Evolutionary conservation across 148 eudicot genomes (phyloP).

Genomic region (Dianthus caryophyllus): DNA sequence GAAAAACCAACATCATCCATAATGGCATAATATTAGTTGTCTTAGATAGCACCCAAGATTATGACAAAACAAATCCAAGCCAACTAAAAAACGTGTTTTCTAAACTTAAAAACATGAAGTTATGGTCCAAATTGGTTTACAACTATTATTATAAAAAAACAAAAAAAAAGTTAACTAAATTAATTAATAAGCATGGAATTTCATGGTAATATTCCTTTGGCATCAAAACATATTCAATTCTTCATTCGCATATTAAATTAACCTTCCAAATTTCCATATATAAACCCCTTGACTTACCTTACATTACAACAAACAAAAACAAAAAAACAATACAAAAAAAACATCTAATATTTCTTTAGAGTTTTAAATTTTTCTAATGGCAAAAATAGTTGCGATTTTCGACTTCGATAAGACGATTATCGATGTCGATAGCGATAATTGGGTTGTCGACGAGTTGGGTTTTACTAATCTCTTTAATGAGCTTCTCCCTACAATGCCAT

Average conservation of each 20-base stretch:
- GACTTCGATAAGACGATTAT: constrained; percentile 35
- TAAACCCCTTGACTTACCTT: constrained; percentile 59
- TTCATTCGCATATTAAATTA: constrained; percentile 9
- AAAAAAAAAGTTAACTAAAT: too few relatives aligned
- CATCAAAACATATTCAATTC: background rate
- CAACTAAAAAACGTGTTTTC: background rate
- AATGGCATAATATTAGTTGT: too few relatives aligned
- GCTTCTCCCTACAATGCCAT: constrained; percentile 83
- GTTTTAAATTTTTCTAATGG: constrained; percentile 2
- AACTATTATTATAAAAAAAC: background rate
- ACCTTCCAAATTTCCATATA: background rate
- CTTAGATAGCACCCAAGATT: too few relatives aligned
- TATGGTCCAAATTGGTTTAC: background rate
- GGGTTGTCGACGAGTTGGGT: constrained; percentile 45
- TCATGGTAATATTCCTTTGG: constrained; percentile 13
- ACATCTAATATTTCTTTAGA: background rate
- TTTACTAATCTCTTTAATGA: constrained; percentile 61
- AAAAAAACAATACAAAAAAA: background rate
- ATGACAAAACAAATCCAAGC: background rate
- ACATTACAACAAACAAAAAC: constrained; percentile 17
- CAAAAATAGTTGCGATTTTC: constrained; percentile 1
- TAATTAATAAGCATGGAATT: background rate
- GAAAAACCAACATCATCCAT: too few relatives aligned
- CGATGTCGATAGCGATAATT: constrained; percentile 29
- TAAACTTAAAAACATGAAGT: background rate